phyloP scores from a whole-genome alignment of 805 yeast genomes.

The Candida loeiensis region DNA sequence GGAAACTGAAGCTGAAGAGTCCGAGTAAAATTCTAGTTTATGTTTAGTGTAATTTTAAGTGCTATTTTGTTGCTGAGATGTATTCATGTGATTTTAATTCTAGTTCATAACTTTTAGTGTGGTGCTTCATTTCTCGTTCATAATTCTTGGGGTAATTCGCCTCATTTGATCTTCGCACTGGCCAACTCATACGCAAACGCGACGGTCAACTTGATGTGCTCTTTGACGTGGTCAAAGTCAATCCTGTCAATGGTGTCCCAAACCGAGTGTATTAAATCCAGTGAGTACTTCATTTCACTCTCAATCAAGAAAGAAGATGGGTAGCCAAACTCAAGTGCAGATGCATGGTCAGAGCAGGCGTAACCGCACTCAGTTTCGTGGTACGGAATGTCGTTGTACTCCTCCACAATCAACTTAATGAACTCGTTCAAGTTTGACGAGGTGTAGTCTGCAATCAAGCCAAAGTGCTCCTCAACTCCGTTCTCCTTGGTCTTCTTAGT shows the following conservation, averaged over 20 bases:
- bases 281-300: constrained; percentile 58
- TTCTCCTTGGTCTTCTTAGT: constrained; percentile 47
- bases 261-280: constrained; percentile 71
- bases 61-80: not conserved
- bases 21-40: not conserved
- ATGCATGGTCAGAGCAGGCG: constrained; percentile 91
- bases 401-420: constrained; percentile 55
- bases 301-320: constrained; percentile 85
- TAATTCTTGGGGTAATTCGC: not conserved
- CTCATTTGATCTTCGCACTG: constrained; percentile 6
- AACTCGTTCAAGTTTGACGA: constrained; percentile 53
- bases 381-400: constrained; percentile 65
- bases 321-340: constrained; percentile 77
- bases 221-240: constrained; percentile 71
- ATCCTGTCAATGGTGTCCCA: constrained; percentile 80
- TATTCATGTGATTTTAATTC: not conserved
- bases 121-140: not conserved
- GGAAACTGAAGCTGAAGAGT: constrained; percentile 19
- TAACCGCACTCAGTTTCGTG: constrained; percentile 82
- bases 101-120: not conserved
- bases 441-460: constrained; percentile 75
- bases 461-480: constrained; percentile 63
- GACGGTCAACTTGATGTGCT: constrained; percentile 74
- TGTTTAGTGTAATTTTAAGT: not conserved
- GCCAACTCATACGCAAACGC: constrained; percentile 69